Evolutionary conservation across 257 asterid species (phyloP).

Genomic region (Nicotiana obtusifolia): DNA sequence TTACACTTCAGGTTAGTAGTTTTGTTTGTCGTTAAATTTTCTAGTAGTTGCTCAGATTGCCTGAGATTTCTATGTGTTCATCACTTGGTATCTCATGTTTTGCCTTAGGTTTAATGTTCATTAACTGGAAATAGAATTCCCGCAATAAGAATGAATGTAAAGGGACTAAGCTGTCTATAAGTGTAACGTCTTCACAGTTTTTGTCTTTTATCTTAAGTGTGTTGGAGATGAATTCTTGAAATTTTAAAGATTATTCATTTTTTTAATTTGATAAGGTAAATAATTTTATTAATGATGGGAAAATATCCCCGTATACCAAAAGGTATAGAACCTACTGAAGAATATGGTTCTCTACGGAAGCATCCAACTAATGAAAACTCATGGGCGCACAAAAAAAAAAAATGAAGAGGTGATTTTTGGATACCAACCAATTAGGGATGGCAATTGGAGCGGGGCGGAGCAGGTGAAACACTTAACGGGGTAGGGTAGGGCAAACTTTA

Average conservation of each 20-base stretch:
- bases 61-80: neutral
- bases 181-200: neutral
- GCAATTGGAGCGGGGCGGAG: too few relatives aligned
- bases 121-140: neutral
- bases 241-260: neutral
- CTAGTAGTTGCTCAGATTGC: neutral
- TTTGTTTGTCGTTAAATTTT: conserved; percentile 7
- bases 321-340: neutral
- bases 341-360: neutral
- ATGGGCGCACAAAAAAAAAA: neutral
- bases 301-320: neutral
- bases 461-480: too few relatives aligned
- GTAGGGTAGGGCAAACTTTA: too few relatives aligned
- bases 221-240: neutral
- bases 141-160: neutral
- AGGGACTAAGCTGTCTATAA: neutral
- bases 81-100: neutral
- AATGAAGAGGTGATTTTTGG: neutral
- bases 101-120: neutral
- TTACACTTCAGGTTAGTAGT: conserved; percentile 78
- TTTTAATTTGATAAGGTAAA: neutral
- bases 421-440: too few relatives aligned
- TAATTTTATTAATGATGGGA: neutral
- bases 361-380: neutral
- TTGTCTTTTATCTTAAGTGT: neutral